Evolutionary conservation across 2,329 filamentous ascomycete species (phyloP).

Genomic region (Monilinia fructigena): DNA sequence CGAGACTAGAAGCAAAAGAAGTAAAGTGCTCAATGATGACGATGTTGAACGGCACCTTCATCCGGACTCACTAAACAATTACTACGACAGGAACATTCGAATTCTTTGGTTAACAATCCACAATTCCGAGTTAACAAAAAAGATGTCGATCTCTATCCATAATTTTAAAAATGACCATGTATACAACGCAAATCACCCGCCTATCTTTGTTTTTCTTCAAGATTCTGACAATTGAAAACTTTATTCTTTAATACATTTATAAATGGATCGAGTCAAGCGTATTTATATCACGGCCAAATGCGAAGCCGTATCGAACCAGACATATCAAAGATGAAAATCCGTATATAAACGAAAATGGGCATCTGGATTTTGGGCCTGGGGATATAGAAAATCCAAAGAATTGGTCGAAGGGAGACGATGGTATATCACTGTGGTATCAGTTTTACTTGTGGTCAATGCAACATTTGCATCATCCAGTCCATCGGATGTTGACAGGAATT

Average conservation of each 20-base stretch:
- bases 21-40: background rate
- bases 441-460: slow-evolving; percentile 45
- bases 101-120: background rate
- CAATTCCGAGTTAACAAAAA: background rate
- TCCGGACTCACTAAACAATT: background rate
- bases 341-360: slow-evolving; percentile 31
- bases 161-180: background rate
- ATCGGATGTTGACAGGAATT: slow-evolving; percentile 43
- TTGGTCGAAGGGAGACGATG: slow-evolving; percentile 42
- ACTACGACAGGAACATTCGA: background rate
- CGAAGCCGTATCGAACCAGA: slow-evolving; percentile 36
- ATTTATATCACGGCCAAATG: slow-evolving; percentile 34
- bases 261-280: slow-evolving; percentile 33
- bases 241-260: background rate
- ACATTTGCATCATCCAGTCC: slow-evolving; percentile 46
- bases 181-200: background rate
- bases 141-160: slow-evolving; percentile 16
- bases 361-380: slow-evolving; percentile 45
- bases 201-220: background rate
- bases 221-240: background rate
- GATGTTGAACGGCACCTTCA: background rate
- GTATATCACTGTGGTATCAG: slow-evolving; percentile 43
- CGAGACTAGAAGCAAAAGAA: background rate
- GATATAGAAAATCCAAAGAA: slow-evolving; percentile 48
- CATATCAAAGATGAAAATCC: slow-evolving; percentile 26